These are phyloP conservation scores for Senecio squalidus DNA, from an alignment of 140 eudicot genomes.

Conservation along the genomic window DNA sequence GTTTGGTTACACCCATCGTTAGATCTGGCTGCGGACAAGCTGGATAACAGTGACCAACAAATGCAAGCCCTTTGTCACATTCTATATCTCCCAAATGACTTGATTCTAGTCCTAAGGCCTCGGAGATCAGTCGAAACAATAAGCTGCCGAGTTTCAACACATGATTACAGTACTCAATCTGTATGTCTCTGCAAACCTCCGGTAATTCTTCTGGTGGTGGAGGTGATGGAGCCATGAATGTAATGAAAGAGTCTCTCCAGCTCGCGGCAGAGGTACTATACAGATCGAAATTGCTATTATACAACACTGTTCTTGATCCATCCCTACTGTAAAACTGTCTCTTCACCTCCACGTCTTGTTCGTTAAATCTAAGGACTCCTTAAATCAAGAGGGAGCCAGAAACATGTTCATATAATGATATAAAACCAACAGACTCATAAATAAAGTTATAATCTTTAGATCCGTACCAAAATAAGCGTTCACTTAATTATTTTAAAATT, in stretches of 20 bases:
- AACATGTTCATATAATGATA: too few relatives aligned
- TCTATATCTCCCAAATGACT: conserved; percentile 23
- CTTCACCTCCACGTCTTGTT: conserved; percentile 43
- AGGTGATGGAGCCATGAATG: conserved; percentile 24
- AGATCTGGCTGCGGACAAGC: conserved; percentile 46
- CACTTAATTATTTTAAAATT: too few relatives aligned
- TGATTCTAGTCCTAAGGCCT: conserved; percentile 35
- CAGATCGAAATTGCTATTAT: conserved; percentile 36
- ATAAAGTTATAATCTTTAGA: too few relatives aligned
- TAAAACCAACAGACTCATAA: too few relatives aligned
- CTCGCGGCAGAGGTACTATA: conserved; percentile 14
- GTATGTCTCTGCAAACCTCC: conserved; percentile 32
- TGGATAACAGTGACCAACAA: conserved; percentile 36
- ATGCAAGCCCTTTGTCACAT: conserved; percentile 21
- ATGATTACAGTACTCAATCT: conserved; percentile 32
- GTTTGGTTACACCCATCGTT: conserved; percentile 33
- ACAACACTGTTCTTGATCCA: conserved; percentile 11
- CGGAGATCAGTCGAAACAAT: conserved; percentile 26
- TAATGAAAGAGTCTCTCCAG: conserved; percentile 40
- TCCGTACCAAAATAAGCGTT: too few relatives aligned
- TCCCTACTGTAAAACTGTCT: conserved; percentile 37
- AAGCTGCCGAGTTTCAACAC: conserved; percentile 13
- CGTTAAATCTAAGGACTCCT: conserved; percentile 30
- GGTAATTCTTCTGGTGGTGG: conserved; percentile 35
- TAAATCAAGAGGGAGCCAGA: too few relatives aligned